phyloP scores from a whole-genome alignment of 768 basidiomycete genomes.

The Podaxis sp. region DNA sequence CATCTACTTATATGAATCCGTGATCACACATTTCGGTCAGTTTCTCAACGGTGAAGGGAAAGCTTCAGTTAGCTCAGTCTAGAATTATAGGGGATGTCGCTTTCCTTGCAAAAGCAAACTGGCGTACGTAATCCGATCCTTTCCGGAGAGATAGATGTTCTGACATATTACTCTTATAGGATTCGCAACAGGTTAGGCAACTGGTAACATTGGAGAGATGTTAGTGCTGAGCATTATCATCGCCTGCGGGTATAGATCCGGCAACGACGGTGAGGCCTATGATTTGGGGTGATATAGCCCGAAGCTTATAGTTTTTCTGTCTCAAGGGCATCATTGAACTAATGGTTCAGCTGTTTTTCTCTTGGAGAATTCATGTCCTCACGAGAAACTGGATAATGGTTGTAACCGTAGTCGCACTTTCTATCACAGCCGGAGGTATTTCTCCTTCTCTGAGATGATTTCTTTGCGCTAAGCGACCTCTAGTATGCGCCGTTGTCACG shows the following conservation, averaged over 20 bases:
- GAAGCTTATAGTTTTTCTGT: background rate
- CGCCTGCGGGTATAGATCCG: slow-evolving; percentile 34
- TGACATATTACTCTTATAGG: background rate
- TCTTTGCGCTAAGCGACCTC: background rate
- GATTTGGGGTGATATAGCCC: background rate
- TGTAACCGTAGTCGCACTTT: slow-evolving; percentile 18
- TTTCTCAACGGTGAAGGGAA: background rate
- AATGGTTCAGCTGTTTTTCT: slow-evolving; percentile 48
- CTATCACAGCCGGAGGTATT: slow-evolving; percentile 24
- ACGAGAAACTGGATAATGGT: slow-evolving; percentile 23
- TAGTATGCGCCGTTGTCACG: slow-evolving; percentile 29
- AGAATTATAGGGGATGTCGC: slow-evolving; percentile 18
- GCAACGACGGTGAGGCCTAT: slow-evolving; percentile 37
- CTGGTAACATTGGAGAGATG: too few species aligned
- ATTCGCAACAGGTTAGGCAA: slow-evolving; percentile 17
- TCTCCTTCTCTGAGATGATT: background rate
- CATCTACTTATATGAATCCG: slow-evolving; percentile 43
- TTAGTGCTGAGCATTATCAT: background rate
- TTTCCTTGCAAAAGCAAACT: slow-evolving; percentile 15
- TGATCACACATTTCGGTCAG: slow-evolving; percentile 47
- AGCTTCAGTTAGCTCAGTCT: background rate
- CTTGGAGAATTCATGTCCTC: slow-evolving; percentile 32
- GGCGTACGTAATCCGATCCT: slow-evolving; percentile 8
- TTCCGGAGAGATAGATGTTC: background rate
- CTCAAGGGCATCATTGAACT: slow-evolving; percentile 43